Evolutionary conservation across 2,329 filamentous ascomycete genomes (phyloP), one percentile per base, ranked within the genome.

Genomic region (Gnomoniopsis smithogilvyi): DNA sequence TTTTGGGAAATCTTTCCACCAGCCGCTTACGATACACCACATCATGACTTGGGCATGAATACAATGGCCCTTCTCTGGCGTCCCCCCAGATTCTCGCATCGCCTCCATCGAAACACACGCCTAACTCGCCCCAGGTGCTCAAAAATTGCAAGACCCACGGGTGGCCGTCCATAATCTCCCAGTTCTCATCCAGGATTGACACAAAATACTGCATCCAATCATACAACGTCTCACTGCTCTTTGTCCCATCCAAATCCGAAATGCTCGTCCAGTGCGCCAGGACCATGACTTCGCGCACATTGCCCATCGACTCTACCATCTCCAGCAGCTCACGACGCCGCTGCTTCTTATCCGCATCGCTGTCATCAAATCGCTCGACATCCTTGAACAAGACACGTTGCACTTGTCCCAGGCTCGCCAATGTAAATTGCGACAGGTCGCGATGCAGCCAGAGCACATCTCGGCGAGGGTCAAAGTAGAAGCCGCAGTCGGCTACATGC

Each of bases 151-250:
- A 47, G 15, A 60, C 57, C 60, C 60, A 62, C 6, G 50, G 30
- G 36, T 62, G 60, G 26, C 54, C 52, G 54, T 62, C 57, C 50
- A 59, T 36, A 15, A 57, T 55, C 54, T 62, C 60, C 60, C 60
- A 60, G 51, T 59, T 54, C 60, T 62, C 60, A 30, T 62, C 57
- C 30, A 62, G 57, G 14, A 62, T 62, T 26, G 43, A 53, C 57
- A 62, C 57, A 41, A 60, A 62, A 41, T 62, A 62, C 54, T 62
- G 60, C 60, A 62, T 60, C 60, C 60, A 62, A 54, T 62, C 60
- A 46, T 60, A 60, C 17, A 62, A 53, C 1, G 50, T 60, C 60
- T 60, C 57, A 24, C 30, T 46, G 51, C 34, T 54, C 56, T 57
- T 56, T 6, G 19, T 33, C 21, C 45, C 57, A 38, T 62, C 60